phyloP scores from a whole-genome alignment of 495 filamentous ascomycete genomes.

The Lepidopterella palustris region DNA sequence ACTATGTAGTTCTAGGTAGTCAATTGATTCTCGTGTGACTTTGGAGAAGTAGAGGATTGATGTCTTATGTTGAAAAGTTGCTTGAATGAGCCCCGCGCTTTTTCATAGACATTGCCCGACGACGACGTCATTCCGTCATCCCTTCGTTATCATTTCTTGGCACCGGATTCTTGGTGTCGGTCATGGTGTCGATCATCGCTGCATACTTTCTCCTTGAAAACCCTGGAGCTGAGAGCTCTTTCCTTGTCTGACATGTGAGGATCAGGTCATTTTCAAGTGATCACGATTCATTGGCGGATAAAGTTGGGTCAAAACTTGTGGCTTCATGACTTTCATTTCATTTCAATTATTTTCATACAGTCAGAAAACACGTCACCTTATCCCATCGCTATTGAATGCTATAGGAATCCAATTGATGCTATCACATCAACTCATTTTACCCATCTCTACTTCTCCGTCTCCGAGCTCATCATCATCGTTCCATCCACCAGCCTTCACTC shows the following conservation, averaged over 20 bases:
- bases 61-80: neutral
- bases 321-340: neutral
- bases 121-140: constrained; percentile 11
- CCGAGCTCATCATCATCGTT: constrained; percentile 57
- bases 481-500: constrained; percentile 46
- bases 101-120: constrained; percentile 5
- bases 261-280: too few species aligned
- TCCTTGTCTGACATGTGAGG: neutral
- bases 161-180: too few species aligned
- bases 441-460: constrained; percentile 59
- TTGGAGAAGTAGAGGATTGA: neutral
- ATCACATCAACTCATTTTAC: constrained; percentile 43
- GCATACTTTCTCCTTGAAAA: too few species aligned
- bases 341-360: neutral
- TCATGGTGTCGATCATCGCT: constrained; percentile 5
- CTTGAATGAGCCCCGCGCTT: constrained; percentile 10
- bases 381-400: neutral
- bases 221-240: neutral
- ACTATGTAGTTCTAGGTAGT: neutral
- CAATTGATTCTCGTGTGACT: neutral
- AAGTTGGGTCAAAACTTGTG: too few species aligned
- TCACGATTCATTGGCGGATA: too few species aligned
- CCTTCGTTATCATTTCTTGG: constrained; percentile 7
- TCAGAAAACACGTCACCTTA: neutral
- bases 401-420: neutral